Evolutionary conservation across 176 grass and related monocot species (phyloP), one percentile per base, ranked within the genome.

Genomic region (Puccinellia tenuiflora): DNA sequence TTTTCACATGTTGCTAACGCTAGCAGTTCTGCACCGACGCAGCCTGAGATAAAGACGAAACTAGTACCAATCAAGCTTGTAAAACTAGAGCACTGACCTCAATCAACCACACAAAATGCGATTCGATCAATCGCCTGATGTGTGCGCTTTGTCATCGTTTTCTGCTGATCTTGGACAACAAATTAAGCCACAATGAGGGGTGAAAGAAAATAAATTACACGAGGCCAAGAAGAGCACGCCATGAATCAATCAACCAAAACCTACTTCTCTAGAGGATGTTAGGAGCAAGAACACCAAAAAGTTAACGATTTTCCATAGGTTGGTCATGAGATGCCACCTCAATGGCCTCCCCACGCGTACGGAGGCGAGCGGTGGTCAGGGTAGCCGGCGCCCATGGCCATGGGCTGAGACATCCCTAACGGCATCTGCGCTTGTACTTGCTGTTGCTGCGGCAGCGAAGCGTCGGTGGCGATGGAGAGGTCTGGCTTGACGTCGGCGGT

Each of bases 331-430:
- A 87, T 69, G 75, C 80, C 57, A 2, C 80, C 68, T 66, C 59
- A 80, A 80, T 85, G 83, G 8, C 84, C 75, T 73, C 68, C 84
- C 88, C 88, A 90, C 0, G 80, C 38, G 75, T 90, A 90, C n/a
- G 80, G 79, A 7, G 88, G 79, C 13, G 84, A 86, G 84, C 79
- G 84, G 75, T 90, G 79, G 30, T 38, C 88, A 0, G 46, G 70
- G 88, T 83, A 83, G 75, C 34, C 64, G 0, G 16, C 48, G 39
- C 45, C 74, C 74, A 86, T 87, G 57, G 47, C 37, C 67, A 31
- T 31, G n/a, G 80, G 68, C 1, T 67, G 75, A 3, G 88, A 79
- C 7, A 76, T 29, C 6, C 29, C 18, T 5, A 82, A 30, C 6
- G 79, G 75, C 37, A 79, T 12, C 46, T 83, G 79, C 4, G 67